Evolutionary conservation across 768 basidiomycete species (phyloP).

Genomic region (Leccinum fibrillosum): DNA sequence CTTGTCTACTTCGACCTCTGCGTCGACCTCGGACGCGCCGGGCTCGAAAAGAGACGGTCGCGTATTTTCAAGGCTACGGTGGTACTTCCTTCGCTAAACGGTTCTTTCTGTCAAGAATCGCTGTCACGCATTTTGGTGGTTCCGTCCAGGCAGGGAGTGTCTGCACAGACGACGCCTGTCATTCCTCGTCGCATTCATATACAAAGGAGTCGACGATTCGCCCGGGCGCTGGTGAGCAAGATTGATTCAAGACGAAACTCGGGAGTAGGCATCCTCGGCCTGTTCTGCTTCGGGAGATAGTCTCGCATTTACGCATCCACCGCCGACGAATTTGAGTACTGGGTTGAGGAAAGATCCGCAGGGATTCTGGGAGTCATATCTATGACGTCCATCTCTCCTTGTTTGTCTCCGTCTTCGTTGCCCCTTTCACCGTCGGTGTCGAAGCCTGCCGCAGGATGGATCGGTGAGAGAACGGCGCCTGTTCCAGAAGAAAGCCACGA

Average conservation of each 20-base stretch:
- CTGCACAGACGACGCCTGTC: conserved; percentile 8
- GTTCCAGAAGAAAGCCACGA: not conserved
- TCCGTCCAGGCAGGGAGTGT: not conserved
- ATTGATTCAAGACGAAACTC: not conserved
- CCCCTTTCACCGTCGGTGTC: conserved; percentile 13
- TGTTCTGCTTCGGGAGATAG: not conserved
- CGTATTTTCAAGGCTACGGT: conserved; percentile 11
- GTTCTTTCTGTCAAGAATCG: conserved; percentile 18
- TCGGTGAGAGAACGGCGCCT: not conserved
- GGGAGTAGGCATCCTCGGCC: not conserved
- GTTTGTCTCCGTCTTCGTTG: conserved; percentile 13
- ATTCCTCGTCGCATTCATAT: not conserved
- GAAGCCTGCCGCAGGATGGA: conserved; percentile 1
- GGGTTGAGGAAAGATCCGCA: conserved; percentile 23
- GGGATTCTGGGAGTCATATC: conserved; percentile 26
- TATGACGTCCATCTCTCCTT: conserved; percentile 13
- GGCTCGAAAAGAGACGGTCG: not conserved
- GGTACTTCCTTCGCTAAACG: conserved; percentile 27
- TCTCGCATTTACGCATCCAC: not conserved
- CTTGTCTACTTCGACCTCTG: not conserved
- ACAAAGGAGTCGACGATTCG: not conserved
- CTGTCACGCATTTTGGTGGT: not conserved
- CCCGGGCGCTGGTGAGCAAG: too few species aligned
- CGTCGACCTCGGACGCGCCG: not conserved
- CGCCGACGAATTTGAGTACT: conserved; percentile 3